Percentiles rank a stretch among this genome's conserved stretches.
These are phyloP conservation scores for Lipomyces sp. DNA, from an alignment of 805 yeast genomes.

Conservation along the genomic window DNA sequence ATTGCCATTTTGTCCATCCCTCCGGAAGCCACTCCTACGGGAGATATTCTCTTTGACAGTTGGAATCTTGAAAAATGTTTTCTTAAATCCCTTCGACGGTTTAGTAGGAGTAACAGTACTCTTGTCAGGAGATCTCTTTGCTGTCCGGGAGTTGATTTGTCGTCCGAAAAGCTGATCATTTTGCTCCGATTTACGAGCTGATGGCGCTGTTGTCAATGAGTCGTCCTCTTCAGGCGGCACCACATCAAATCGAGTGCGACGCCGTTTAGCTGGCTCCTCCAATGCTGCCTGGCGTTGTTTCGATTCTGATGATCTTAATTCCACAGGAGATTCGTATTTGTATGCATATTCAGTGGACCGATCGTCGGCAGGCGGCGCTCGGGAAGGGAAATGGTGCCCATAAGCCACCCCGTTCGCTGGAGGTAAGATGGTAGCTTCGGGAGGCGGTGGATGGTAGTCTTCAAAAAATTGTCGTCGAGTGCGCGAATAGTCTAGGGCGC, in stretches of 20 bases:
- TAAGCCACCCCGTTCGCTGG: conserved; percentile 3
- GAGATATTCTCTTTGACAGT: conserved; percentile 15
- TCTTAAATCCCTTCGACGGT: conserved; percentile 21
- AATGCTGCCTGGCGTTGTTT: neutral
- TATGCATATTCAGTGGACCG: neutral
- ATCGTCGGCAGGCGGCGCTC: neutral
- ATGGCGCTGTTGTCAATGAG: neutral
- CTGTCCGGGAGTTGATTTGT: neutral
- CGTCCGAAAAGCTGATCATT: neutral
- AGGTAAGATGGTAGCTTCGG: conserved; percentile 20
- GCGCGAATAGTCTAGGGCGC: neutral
- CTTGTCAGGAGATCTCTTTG: neutral
- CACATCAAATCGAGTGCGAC: conserved; percentile 16
- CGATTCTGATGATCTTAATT: neutral
- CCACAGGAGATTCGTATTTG: neutral
- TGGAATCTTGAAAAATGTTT: conserved; percentile 34
- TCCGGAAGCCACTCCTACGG: neutral
- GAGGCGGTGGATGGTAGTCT: conserved; percentile 27
- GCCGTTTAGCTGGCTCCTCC: conserved; percentile 1
- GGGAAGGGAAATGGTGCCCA: conserved; percentile 1
- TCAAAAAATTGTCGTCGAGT: conserved; percentile 7
- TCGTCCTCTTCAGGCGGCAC: neutral
- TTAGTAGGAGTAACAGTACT: neutral
- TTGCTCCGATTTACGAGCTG: neutral
- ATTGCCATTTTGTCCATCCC: neutral